Base-by-base conservation (phyloP, 2,329 filamentous ascomycete genomes). In the Penicillium concentricum region DNA sequence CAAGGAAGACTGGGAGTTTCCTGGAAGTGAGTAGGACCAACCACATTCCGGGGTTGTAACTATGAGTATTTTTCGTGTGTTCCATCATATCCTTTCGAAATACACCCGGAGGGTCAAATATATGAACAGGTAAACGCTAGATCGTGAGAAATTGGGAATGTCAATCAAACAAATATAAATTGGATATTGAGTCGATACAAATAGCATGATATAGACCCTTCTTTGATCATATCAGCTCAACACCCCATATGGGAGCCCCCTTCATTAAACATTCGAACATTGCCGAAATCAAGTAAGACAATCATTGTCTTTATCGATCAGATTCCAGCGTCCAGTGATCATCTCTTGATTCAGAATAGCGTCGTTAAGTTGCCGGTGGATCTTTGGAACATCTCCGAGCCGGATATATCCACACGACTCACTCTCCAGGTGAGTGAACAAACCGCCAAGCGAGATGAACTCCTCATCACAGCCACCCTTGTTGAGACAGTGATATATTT, bases 381-480 rank as follows among this genome's bases (percentile, higher is more conserved):
- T 13, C n/a, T 44, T 24, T 62, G 78, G 74, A 9, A 79, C 76
- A 5, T 59, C 66, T 30, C 74, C 72, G 57, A 80, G 80, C 43
- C 72, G 67, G 54, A 74, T 70, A 42, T 65, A 75, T 0, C 62
- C 62, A 56, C 76, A 80, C 10, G 62, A 67, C 66, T 79, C 77
- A 58, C 76, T 79, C 62, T 80, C 77, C 12, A 79, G 59, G 55
- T 80, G 76, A 51, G 74, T 75, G 58, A 79, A 78, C 16, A 80
- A 54, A 1, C 57, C 69, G 16, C 74, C 78, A 30, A 79, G 55
- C 0, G 71, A 65, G 8, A 60, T 49, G 56, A 79, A 79, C 45
- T 78, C 57, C 57, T 69, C 71, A 1, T 44, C 54, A 51, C 76
- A 79, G 2, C 26, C 30, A n/a, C 44, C 48, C 9, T n/a, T 45